Conservation (phyloP, 176 grass and related monocot genomes). For the Zea luxurians region DNA sequence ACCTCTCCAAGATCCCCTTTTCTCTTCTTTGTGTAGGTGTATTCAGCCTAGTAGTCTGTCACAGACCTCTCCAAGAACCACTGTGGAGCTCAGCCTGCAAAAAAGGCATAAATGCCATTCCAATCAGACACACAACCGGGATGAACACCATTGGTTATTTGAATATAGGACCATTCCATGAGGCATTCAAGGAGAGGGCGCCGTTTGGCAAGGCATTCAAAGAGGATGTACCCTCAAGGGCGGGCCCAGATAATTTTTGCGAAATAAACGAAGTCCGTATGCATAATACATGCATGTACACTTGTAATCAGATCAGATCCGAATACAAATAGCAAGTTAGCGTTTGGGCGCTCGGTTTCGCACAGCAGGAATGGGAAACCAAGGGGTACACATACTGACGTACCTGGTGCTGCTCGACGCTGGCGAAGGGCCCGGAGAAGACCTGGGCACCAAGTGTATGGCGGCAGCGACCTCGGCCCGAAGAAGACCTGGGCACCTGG, state of each 20-base stretch:
- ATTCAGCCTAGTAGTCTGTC: too few relatives aligned
- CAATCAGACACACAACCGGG: conserved; percentile 10
- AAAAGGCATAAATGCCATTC: conserved; percentile 8
- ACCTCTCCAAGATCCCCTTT: too few relatives aligned
- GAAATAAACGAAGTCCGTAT: neutral
- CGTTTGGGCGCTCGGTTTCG: neutral
- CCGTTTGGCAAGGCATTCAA: too few relatives aligned
- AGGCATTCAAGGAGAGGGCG: conserved; percentile 30
- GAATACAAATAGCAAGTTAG: neutral
- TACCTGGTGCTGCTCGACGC: neutral
- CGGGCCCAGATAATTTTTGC: neutral
- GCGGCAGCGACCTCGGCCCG: neutral
- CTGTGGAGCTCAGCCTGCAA: conserved; percentile 35
- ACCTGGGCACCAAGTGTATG: neutral
- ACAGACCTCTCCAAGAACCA: conserved; percentile 1
- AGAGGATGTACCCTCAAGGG: neutral
- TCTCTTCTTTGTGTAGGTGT: too few relatives aligned
- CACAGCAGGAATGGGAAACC: neutral
- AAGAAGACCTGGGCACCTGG: neutral
- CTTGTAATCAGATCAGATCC: neutral
- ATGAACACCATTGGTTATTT: neutral
- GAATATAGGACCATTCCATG: conserved; percentile 3
- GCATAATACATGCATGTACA: neutral
- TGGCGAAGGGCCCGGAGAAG: neutral
- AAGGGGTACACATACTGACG: neutral